Percentiles rank a stretch among this genome's conserved stretches.
Evolutionary conservation across 2,329 filamentous ascomycete genomes (phyloP).

Genomic region (Phialophora expanda): DNA sequence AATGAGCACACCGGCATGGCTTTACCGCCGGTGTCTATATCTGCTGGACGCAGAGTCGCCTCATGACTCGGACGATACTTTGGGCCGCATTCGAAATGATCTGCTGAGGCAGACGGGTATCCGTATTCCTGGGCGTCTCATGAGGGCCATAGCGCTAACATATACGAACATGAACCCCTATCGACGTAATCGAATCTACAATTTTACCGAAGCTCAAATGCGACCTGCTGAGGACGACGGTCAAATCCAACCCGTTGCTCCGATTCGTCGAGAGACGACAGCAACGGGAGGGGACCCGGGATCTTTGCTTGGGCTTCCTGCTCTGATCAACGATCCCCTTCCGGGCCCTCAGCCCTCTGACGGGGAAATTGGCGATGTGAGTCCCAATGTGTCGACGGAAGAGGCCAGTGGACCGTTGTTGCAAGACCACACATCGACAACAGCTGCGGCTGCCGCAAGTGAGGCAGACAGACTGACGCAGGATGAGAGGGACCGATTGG

Average conservation of each 20-base stretch:
- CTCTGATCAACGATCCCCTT: neutral
- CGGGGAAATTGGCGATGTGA: neutral
- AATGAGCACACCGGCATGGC: slow-evolving; percentile 7
- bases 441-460: neutral
- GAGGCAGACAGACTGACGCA: neutral
- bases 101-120: slow-evolving; percentile 3
- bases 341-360: neutral
- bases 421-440: neutral
- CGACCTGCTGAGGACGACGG: neutral
- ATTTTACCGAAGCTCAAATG: slow-evolving; percentile 15
- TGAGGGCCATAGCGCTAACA: slow-evolving; percentile 1
- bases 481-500: neutral
- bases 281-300: neutral
- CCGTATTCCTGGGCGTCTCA: neutral
- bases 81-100: neutral
- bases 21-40: slow-evolving; percentile 8
- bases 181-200: neutral
- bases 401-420: too few relatives aligned
- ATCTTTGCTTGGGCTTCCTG: neutral
- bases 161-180: neutral
- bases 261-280: neutral
- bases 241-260: slow-evolving; percentile 3
- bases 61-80: neutral
- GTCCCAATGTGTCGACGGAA: too few relatives aligned
- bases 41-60: slow-evolving; percentile 7